Evolutionary conservation across 2,329 filamentous ascomycete species (phyloP), one percentile per base, ranked within the genome.

Genomic region (Cryphonectria parasitica): DNA sequence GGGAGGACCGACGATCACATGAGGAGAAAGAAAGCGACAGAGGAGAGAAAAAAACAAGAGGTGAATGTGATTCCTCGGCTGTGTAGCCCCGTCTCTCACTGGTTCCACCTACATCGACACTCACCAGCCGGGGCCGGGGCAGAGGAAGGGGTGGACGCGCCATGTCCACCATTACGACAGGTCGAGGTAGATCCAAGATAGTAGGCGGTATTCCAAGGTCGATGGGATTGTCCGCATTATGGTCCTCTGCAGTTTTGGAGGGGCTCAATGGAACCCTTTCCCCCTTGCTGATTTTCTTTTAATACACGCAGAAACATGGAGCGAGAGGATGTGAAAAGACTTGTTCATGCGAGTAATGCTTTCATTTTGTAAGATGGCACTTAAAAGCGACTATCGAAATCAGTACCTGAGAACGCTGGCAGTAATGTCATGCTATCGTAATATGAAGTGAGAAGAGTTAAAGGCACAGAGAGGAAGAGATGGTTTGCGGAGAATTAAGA

Each of bases 41-140:
- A 31, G 6, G 19, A 31, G n/a, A 28, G 13, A 31, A 28, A 63
- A 4, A 34, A 22, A n/a, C 4, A 41, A 19, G 2, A 45, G 13
- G 41, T 45, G 43, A 65, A 36, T 7, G 64, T 65, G 43, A 66
- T 56, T 58, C 64, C 64, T 66, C 64, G 64, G 64, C 64, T 66
- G 31, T 11, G 7, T n/a, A 11, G 45, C n/a, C n/a, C n/a, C 64
- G 34, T 34, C 49, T 17, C 54, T 58, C 64, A 43, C 45, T 22
- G 22, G 45, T 58, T 28, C 52, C 54, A 11, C 36, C 36, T 11
- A 10, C 36, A 52, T 7, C 19, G 45, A n/a, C 43, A 52, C 45
- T n/a, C 19, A 10, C 45, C 45, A 22, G 43, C 17, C n/a, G 22
- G 49, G 10, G 49, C 22, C 8, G 3, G 15, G n/a, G 31, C 45